Evolutionary conservation across 31 red algal species (phyloP), one percentile per base, ranked within the genome.

Genomic region (Porphyra umbilicalis): DNA sequence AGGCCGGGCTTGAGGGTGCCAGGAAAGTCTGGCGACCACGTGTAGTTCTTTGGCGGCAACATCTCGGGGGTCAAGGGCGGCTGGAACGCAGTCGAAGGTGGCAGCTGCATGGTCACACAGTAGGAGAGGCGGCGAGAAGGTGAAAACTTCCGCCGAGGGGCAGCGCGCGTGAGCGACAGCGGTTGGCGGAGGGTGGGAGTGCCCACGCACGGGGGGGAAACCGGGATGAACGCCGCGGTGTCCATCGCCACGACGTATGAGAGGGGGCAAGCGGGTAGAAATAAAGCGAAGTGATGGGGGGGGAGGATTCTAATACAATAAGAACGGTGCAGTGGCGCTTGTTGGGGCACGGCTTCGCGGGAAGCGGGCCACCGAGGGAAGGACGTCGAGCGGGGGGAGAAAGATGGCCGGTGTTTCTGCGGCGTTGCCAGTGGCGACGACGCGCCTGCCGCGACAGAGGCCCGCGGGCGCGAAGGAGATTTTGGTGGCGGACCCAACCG

Each of bases 1-100:
- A 30, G 11, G 31, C 88, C 88, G 68, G 88, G 88, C 75, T 90
- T 90, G 37, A 90, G 32, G 8, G 88, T 90, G 0, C 88, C 88
- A 32, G 88, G 88, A 32, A 75, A 90, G 33, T 85, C 40, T 5
- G 83, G 83, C 34, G 85, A 67, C 88, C 88, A 90, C 33, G 80
- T 86, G 76, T 90, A 90, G 38, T 39, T 80, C 32, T 83, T 75
- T 6, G 88, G 88, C 10, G 83, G 83, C 38, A 31, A 29, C 35
- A 85, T 33, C 35, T 76, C 33, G 4, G 35, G 35, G 14, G 82
- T 42, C 25, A 90, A 71, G 25, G 88, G 83, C 31, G 84, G 84
- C 10, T 90, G 46, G 31, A 71, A 44, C 32, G 74, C 31, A 31
- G 57, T 34, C 0, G 39, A 35, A 32, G 88, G 88, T 20, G 88